Evolutionary conservation across 2,329 filamentous ascomycete genomes (phyloP).

Genomic region (Colletotrichum ledebouriae): DNA sequence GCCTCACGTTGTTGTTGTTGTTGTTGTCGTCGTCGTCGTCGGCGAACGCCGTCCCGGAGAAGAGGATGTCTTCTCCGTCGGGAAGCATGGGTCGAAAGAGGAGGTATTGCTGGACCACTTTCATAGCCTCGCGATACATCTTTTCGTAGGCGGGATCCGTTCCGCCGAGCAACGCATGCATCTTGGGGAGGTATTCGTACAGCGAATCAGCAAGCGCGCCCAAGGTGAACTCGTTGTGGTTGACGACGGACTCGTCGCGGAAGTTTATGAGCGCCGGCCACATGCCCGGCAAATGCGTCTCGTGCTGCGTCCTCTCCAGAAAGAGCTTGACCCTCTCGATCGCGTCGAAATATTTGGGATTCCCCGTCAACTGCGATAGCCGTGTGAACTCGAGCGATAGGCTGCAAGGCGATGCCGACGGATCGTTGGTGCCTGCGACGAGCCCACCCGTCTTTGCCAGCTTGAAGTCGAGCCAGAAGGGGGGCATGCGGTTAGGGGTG

Average conservation of each 20-base stretch:
- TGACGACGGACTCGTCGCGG: conserved; percentile 60
- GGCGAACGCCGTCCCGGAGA: conserved; percentile 59
- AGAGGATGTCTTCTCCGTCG: conserved; percentile 71
- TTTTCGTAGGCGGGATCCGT: conserved; percentile 65
- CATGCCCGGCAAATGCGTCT: conserved; percentile 78
- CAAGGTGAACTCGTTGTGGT: conserved; percentile 51
- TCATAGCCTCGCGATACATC: conserved; percentile 69
- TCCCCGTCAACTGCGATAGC: conserved; percentile 78
- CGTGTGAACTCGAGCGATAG: conserved; percentile 80
- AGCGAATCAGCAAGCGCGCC: conserved; percentile 58
- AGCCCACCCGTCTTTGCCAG: conserved; percentile 27
- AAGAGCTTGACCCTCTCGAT: conserved; percentile 76
- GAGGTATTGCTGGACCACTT: conserved; percentile 67
- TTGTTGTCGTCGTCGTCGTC: conserved; percentile 31
- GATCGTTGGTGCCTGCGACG: conserved; percentile 48
- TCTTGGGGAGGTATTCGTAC: conserved; percentile 58
- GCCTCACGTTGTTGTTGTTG: conserved; percentile 38
- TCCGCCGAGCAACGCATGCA: conserved; percentile 70
- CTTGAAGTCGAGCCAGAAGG: conserved; percentile 41
- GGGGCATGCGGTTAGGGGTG: conserved; percentile 76
- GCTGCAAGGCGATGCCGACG: conserved; percentile 69
- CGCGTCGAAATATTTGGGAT: conserved; percentile 81
- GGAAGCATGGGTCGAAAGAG: conserved; percentile 76
- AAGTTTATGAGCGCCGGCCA: conserved; percentile 78
- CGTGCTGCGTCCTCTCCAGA: conserved; percentile 74